These are phyloP conservation scores for Echria macrotheca DNA, from an alignment of 495 filamentous ascomycete species.

Conservation along the genomic window DNA sequence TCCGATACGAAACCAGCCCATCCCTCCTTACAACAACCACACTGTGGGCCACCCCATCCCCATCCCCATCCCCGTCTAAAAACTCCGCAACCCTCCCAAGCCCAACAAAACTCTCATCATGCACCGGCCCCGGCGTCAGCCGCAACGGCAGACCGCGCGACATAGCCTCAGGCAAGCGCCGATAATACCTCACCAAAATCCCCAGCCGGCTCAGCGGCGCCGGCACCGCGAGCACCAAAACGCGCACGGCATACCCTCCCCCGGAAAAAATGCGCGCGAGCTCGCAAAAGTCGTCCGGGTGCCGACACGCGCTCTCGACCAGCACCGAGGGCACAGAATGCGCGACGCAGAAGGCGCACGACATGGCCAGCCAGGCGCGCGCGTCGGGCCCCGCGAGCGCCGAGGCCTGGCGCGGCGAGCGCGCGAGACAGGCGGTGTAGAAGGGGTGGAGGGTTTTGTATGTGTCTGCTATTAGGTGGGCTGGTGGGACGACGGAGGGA, in stretches of 20 bases:
- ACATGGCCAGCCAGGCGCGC: conserved; percentile 30
- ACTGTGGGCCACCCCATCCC: too few species aligned
- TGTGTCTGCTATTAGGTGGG: conserved; percentile 39
- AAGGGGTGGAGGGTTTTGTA: conserved; percentile 41
- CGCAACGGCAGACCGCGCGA: conserved; percentile 22
- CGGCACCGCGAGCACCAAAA: conserved; percentile 31
- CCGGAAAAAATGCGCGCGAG: conserved; percentile 21
- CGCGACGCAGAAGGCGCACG: conserved; percentile 18
- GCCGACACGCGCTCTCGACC: conserved; percentile 32
- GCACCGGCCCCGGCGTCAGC: conserved; percentile 32
- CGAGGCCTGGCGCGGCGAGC: conserved; percentile 23
- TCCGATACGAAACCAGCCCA: conserved; percentile 18
- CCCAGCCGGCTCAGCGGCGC: conserved; percentile 30
- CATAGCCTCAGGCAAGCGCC: conserved; percentile 22
- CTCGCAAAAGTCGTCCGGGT: conserved; percentile 25
- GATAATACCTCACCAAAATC: conserved; percentile 26
- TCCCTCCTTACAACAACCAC: conserved; percentile 27
- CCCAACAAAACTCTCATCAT: conserved; percentile 34
- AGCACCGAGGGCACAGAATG: conserved; percentile 22
- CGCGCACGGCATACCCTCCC: conserved; percentile 23
- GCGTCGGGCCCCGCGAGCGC: conserved; percentile 24
- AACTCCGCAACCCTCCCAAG: conserved; percentile 24
- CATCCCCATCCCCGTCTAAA: conserved; percentile 20
- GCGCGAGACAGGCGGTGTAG: conserved; percentile 18
- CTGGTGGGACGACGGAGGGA: neutral